A percentile compares a stretch with the other conserved stretches of the same genome.
phyloP scores from a whole-genome alignment of 2,329 filamentous ascomycete genomes.

The Helicocarpus griseus region DNA sequence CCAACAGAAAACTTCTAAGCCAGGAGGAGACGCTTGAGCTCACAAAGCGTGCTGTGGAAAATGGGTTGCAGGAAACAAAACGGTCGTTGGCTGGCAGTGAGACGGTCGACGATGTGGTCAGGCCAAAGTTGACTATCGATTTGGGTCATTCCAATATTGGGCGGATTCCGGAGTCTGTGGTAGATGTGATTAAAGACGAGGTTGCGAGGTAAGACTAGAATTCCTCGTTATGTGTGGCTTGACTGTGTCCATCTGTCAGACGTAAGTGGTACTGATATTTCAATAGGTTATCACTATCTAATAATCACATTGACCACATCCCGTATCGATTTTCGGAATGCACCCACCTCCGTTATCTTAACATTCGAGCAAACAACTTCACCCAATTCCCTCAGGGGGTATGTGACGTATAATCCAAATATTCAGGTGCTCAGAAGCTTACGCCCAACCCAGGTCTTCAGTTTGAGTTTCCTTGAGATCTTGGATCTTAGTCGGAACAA shows the following conservation, averaged over 20 bases:
- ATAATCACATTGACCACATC: constrained; percentile 42
- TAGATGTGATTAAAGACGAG: constrained; percentile 44
- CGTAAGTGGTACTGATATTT: constrained; percentile 6
- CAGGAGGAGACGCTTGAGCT: constrained; percentile 38
- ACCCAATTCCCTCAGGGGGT: constrained; percentile 56
- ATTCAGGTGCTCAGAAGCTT: constrained; percentile 11
- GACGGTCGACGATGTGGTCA: constrained; percentile 36
- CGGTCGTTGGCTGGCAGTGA: constrained; percentile 38
- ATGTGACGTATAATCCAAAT: constrained; percentile 24
- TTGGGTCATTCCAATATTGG: constrained; percentile 41
- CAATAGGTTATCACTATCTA: constrained; percentile 39
- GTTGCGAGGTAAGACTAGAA: constrained; percentile 37
- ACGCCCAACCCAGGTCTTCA: constrained; percentile 60
- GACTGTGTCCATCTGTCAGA: not conserved
- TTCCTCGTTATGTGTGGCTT: not conserved
- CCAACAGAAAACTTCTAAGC: constrained; percentile 23
- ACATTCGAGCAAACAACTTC: constrained; percentile 41
- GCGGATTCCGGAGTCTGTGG: constrained; percentile 40
- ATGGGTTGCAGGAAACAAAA: constrained; percentile 38
- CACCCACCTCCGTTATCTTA: constrained; percentile 40
- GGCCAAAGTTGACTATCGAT: constrained; percentile 42
- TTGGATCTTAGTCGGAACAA: constrained; percentile 86
- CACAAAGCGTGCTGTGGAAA: constrained; percentile 36
- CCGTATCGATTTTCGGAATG: constrained; percentile 40
- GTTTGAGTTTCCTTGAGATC: constrained; percentile 79